Evolutionary conservation across 345 rosid species (phyloP), one percentile per base, ranked within the genome.

Genomic region (Mangifera indica): DNA sequence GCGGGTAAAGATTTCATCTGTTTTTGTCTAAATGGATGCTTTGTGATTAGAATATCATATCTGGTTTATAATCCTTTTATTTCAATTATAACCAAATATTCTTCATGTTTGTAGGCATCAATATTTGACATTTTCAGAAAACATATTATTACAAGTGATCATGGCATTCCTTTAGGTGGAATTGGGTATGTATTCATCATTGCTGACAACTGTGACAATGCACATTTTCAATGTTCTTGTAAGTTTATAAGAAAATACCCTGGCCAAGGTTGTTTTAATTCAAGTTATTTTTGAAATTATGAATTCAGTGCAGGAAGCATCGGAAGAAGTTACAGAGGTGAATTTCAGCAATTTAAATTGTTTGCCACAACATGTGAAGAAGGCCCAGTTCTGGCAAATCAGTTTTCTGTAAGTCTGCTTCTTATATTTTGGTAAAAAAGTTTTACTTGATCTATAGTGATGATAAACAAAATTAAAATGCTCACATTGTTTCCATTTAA

Each of bases 141-240:
- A 77, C 91, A 71, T 26, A 74, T 63, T 67, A 15, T 83, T 60
- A 82, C 90, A 1, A 81, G 90, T 76, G 88, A 84, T 75, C 93
- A 87, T 53, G 97, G 89, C 0, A 70, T 91, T 69, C 92, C 97
- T 70, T 60, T 91, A 73, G 97, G 97, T 0, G 92, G 93, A 21
- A 84, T 91, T 74, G 97, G 97, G 97, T 91, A 88, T 18, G 85
- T 77, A 26, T 45, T 55, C 22, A 25, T 63, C 17, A 10, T 55
- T 66, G 8, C 40, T 55, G 66, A 46, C 18, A 40, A 42, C 2
- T 37, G 9, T 26, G 20, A 15, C 63, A 14, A 59, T 29, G 63
- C 63, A 26, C 29, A 14, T 14, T 59, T 57, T 57, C 22, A 10
- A 2, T 14, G 4, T 49, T 49, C 18, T 10, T 25, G n/a, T 58